A percentile compares a stretch with the other conserved stretches of the same genome.
These are phyloP conservation scores for Leucocoprinus leucothites DNA, from an alignment of 768 basidiomycete genomes.

Conservation along the genomic window DNA sequence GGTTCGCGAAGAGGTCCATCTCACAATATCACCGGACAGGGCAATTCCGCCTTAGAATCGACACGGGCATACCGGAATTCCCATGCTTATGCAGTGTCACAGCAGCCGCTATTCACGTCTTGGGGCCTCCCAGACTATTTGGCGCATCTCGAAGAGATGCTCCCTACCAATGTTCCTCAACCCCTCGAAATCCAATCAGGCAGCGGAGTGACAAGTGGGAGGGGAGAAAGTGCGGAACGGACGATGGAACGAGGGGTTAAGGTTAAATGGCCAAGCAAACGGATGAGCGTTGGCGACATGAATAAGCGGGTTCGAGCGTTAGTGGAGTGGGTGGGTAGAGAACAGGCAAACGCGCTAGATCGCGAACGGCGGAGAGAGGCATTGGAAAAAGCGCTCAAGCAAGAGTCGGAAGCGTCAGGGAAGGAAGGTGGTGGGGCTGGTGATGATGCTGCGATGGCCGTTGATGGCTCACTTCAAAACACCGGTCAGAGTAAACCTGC, in stretches of 20 bases:
- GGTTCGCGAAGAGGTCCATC: slow-evolving; percentile 47
- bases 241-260: slow-evolving; percentile 76
- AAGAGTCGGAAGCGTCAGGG: slow-evolving; percentile 20
- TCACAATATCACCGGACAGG: slow-evolving; percentile 32
- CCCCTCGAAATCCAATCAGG: slow-evolving; percentile 69
- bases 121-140: slow-evolving; percentile 96
- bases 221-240: slow-evolving; percentile 55
- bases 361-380: slow-evolving; percentile 67
- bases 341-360: slow-evolving; percentile 75
- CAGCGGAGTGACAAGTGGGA: slow-evolving; percentile 23
- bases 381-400: slow-evolving; percentile 51
- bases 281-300: slow-evolving; percentile 97
- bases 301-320: slow-evolving; percentile 89
- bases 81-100: slow-evolving; percentile 76
- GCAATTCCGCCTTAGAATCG: slow-evolving; percentile 39
- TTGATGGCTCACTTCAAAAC: slow-evolving; percentile 21
- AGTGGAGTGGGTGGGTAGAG: slow-evolving; percentile 91
- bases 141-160: slow-evolving; percentile 77
- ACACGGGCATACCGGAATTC: slow-evolving; percentile 74
- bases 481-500: slow-evolving; percentile 11
- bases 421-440: slow-evolving; percentile 13
- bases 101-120: slow-evolving; percentile 75
- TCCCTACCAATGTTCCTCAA: slow-evolving; percentile 73
- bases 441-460: slow-evolving; percentile 30
- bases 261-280: slow-evolving; percentile 90